Evolutionary conservation across 2,329 filamentous ascomycete genomes (phyloP), one percentile per base, ranked within the genome.

Genomic region (Apiospora malaysiana): DNA sequence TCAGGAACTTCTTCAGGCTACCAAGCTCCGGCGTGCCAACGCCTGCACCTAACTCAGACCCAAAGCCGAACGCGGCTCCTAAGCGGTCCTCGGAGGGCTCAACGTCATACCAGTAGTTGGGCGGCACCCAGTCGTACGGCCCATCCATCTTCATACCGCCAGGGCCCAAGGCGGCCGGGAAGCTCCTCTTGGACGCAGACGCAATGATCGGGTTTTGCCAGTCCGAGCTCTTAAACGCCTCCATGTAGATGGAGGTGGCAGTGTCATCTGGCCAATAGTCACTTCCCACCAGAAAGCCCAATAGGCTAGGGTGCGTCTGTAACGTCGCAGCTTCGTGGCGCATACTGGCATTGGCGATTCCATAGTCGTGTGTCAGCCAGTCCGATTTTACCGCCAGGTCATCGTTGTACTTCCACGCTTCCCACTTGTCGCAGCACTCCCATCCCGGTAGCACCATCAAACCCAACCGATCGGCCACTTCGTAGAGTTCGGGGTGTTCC

Each of bases 391-490:
- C 74, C 9, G 79, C 72, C 8, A 86, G 73, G 66, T 91, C 86
- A 16, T 86, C 77, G 74, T 91, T 91, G 77, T 91, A 90, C 67
- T 75, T 77, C 89, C 89, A 92, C 0, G 85, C 87, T 75, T 92
- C 90, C 90, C 90, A 92, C 76, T 91, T 91, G 74, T 91, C 87
- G 76, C 90, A 92, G 77, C 90, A 92, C 72, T 91, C 89, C 89
- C 89, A 92, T 0, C 90, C 90, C 0, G 88, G 81, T 47, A 92
- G 81, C 0, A 91, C 78, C 88, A 92, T 90, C 46, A 91, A 75
- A 0, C 90, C 90, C 75, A 90, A 80, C 3, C 83, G 81, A 74
- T 91, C 89, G 0, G 89, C 87, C 1, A 90, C 80, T 0, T 87
- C 82, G 75, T 91, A 92, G 0, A 92, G 79, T 72, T 87, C 85